These are phyloP conservation scores for Saccharomycopsis hybrid DNA, from an alignment of 1,139 yeast genomes.

Conservation along the genomic window DNA sequence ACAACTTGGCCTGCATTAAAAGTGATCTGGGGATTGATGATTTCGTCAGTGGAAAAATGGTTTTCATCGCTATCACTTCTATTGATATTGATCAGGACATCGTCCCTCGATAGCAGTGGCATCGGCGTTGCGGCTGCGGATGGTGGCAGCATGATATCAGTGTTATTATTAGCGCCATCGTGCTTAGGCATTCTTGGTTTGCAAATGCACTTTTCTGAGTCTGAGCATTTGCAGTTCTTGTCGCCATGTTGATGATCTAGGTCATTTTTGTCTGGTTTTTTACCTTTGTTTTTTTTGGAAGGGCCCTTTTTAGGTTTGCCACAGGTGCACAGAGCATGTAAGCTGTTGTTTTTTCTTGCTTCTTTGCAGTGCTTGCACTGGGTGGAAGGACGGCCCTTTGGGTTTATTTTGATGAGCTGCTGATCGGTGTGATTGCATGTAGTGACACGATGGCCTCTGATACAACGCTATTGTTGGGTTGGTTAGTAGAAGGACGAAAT, in stretches of 20 bases:
- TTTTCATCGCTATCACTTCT: no score
- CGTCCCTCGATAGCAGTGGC: not conserved
- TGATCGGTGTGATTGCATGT: slow-evolving; percentile 90
- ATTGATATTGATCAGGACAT: no score
- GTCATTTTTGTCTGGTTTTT: not conserved
- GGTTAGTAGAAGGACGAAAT: not conserved
- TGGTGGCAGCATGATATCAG: not conserved
- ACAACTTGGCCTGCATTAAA: not conserved
- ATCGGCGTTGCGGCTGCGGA: not conserved
- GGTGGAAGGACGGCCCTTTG: slow-evolving; percentile 92
- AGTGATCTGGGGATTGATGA: not conserved
- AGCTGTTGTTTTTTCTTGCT: slow-evolving; percentile 60
- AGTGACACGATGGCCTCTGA: slow-evolving; percentile 92
- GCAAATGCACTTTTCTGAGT: slow-evolving; percentile 17
- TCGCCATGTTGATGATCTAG: not conserved
- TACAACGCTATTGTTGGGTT: slow-evolving; percentile 48
- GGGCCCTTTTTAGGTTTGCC: slow-evolving; percentile 38
- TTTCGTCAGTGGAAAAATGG: not conserved
- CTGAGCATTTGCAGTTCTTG: slow-evolving; percentile 16
- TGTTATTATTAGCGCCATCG: not conserved
- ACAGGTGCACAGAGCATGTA: slow-evolving; percentile 69
- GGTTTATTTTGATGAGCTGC: slow-evolving; percentile 86
- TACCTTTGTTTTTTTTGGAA: slow-evolving; percentile 4
- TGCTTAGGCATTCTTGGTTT: slow-evolving; percentile 3
- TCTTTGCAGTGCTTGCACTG: slow-evolving; percentile 88